phyloP scores from a whole-genome alignment of 768 basidiomycete genomes.

The Candolleomyces eurysporus region DNA sequence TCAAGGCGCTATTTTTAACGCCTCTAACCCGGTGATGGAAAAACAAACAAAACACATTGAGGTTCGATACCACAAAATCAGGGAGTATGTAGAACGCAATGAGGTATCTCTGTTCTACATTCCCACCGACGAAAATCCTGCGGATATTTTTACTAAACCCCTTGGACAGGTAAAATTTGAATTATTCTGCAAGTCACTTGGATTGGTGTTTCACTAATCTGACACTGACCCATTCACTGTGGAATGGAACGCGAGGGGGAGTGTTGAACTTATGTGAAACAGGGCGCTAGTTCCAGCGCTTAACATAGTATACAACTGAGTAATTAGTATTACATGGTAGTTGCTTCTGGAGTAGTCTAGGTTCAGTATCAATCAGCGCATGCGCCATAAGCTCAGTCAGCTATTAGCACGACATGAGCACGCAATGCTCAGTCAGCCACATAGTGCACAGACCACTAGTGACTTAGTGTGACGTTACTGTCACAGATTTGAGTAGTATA shows the following conservation, averaged over 20 bases:
- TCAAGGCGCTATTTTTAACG: constrained; percentile 13
- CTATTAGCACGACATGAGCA: too few species aligned
- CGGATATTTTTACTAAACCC: constrained; percentile 41
- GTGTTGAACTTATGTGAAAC: not conserved
- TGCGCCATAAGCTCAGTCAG: too few species aligned
- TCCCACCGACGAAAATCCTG: constrained; percentile 27
- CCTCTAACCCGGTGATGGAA: constrained; percentile 9
- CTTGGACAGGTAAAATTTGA: constrained; percentile 5
- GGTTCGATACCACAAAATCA: constrained; percentile 24
- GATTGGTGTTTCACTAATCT: not conserved
- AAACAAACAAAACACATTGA: constrained; percentile 28
- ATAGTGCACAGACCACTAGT: too few species aligned
- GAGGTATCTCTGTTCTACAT: constrained; percentile 19
- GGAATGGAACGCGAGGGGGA: not conserved
- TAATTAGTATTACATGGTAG: too few species aligned
- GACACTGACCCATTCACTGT: too few species aligned
- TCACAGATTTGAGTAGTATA: too few species aligned
- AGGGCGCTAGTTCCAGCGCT: too few species aligned
- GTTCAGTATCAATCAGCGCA: too few species aligned
- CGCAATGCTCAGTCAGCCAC: too few species aligned
- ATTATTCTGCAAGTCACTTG: not conserved
- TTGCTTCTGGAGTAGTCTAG: too few species aligned
- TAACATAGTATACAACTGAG: too few species aligned
- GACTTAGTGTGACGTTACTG: too few species aligned
- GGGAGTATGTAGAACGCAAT: constrained; percentile 16